Conservation (phyloP, 805 yeast species). For the Kuraishia ogatae region DNA sequence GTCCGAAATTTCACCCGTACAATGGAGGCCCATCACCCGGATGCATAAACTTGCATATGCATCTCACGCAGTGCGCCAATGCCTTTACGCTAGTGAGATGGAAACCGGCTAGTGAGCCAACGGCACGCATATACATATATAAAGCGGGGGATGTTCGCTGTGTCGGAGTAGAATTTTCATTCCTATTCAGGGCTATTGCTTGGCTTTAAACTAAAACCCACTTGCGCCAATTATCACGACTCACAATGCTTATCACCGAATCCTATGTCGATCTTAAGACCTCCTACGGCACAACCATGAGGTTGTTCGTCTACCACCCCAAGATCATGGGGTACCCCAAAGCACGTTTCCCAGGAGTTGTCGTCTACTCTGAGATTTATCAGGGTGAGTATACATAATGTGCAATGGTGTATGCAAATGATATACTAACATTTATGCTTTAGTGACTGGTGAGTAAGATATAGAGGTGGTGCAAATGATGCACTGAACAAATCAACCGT, state of each 20-base stretch:
- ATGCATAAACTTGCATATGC: background rate
- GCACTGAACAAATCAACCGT: too few relatives aligned
- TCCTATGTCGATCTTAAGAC: constrained; percentile 56
- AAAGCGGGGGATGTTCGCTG: background rate
- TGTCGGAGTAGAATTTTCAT: background rate
- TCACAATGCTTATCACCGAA: constrained; percentile 59
- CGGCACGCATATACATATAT: background rate
- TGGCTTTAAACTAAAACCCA: background rate
- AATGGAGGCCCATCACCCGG: background rate
- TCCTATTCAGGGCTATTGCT: background rate
- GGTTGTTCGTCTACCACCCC: constrained; percentile 62
- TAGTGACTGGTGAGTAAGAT: constrained; percentile 1
- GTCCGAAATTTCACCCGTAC: background rate
- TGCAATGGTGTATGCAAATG: background rate
- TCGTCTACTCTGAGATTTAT: constrained; percentile 73
- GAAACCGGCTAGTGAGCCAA: background rate
- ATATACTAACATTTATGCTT: background rate
- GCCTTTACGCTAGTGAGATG: background rate
- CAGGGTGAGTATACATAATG: constrained; percentile 33
- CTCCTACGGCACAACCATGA: constrained; percentile 55
- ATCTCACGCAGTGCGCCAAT: background rate
- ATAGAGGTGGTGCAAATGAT: too few relatives aligned
- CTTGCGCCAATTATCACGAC: background rate
- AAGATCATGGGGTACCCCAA: constrained; percentile 63
- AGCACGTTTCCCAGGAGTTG: constrained; percentile 74